Evolutionary conservation across 176 grass and related monocot species (phyloP).

Genomic region (Oropetium thomaeum): DNA sequence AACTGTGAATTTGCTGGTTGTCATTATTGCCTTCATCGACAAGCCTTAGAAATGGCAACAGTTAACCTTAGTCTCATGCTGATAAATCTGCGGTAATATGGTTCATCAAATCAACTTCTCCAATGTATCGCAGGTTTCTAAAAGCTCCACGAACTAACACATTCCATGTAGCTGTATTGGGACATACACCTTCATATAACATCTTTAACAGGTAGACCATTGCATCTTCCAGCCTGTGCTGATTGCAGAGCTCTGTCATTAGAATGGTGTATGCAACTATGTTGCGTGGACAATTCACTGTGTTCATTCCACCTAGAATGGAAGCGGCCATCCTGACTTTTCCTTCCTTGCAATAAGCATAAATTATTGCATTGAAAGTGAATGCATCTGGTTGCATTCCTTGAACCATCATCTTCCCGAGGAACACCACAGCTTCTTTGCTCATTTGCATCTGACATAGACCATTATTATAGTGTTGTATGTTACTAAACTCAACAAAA

Average conservation of each 20-base stretch:
- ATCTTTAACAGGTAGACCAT: conserved; percentile 77
- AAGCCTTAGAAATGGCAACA: conserved; percentile 12
- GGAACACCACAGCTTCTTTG: conserved; percentile 54
- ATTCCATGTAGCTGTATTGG: conserved; percentile 81
- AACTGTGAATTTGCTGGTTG: not conserved
- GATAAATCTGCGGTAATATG: conserved; percentile 41
- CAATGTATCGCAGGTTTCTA: conserved; percentile 22
- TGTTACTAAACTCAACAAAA: conserved; percentile 51
- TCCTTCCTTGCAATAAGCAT: conserved; percentile 74
- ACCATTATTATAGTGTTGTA: conserved; percentile 76
- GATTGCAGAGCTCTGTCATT: conserved; percentile 67
- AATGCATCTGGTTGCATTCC: conserved; percentile 62
- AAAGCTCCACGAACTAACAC: conserved; percentile 58
- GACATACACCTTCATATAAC: conserved; percentile 71
- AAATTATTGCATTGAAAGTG: conserved; percentile 65
- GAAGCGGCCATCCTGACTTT: conserved; percentile 50
- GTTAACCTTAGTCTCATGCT: not conserved
- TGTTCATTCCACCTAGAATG: conserved; percentile 53
- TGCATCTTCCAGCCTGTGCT: conserved; percentile 62
- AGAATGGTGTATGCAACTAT: conserved; percentile 64
- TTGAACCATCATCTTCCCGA: conserved; percentile 64
- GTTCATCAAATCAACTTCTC: conserved; percentile 37
- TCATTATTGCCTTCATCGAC: not conserved
- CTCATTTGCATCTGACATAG: conserved; percentile 47
- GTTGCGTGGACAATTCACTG: conserved; percentile 45